Evolutionary conservation across 768 basidiomycete genomes (phyloP).

Genomic region (Rubroboletus pulcherrimus): DNA sequence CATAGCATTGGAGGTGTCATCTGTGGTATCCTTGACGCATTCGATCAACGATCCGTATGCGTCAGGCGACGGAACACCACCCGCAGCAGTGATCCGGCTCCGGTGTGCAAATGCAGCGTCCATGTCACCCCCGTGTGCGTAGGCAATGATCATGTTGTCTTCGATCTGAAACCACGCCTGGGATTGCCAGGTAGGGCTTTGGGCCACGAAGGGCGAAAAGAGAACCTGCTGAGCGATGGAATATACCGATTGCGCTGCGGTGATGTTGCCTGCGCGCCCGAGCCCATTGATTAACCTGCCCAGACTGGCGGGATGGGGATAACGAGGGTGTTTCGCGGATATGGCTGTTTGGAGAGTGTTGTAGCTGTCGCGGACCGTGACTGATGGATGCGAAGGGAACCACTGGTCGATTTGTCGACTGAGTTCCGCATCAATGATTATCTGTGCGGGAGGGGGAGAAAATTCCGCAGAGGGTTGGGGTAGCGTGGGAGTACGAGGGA

Average conservation of each 20-base stretch:
- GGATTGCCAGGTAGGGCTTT: conserved; percentile 45
- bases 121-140: conserved; percentile 76
- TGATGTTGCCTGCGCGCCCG: conserved; percentile 57
- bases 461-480: conserved; percentile 12
- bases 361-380: conserved; percentile 43
- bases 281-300: conserved; percentile 64
- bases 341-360: conserved; percentile 45
- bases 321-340: conserved; percentile 34
- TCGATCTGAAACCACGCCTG: conserved; percentile 75
- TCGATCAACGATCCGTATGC: conserved; percentile 91
- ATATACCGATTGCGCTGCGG: conserved; percentile 66
- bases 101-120: conserved; percentile 82
- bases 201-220: conserved; percentile 35
- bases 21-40: conserved; percentile 88
- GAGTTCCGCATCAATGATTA: conserved; percentile 26
- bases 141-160: conserved; percentile 84
- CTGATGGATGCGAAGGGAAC: conserved; percentile 26
- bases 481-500: conserved; percentile 9
- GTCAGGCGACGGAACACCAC: conserved; percentile 77
- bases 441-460: conserved; percentile 4
- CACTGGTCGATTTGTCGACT: conserved; percentile 33
- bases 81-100: conserved; percentile 68
- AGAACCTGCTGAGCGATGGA: conserved; percentile 61
- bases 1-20: conserved; percentile 87
- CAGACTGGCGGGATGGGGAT: conserved; percentile 51